A percentile compares a stretch with the other conserved stretches of the same genome.
phyloP scores from a whole-genome alignment of 768 basidiomycete species.

The Auricularia sp. region DNA sequence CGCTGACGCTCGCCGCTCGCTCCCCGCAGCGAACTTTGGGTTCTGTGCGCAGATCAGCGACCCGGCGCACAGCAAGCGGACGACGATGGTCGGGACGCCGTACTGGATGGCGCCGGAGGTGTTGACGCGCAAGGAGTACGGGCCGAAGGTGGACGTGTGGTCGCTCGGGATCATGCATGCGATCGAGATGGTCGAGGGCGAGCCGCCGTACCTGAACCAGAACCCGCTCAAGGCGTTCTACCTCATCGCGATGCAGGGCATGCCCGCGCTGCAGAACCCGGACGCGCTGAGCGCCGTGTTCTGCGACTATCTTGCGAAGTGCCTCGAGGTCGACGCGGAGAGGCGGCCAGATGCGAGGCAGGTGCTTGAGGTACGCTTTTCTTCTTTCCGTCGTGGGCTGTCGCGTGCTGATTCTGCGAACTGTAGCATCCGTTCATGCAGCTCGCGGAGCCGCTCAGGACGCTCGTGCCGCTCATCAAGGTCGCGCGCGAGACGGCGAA shows the following conservation, averaged over 20 bases:
- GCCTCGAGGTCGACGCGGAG: slow-evolving; percentile 90
- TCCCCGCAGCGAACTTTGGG: slow-evolving; percentile 79
- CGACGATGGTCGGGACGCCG: slow-evolving; percentile 97
- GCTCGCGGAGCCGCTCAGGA: slow-evolving; percentile 75
- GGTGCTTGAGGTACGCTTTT: slow-evolving; percentile 53
- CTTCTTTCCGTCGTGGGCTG: background rate
- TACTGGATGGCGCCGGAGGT: slow-evolving; percentile 99
- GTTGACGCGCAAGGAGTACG: slow-evolving; percentile 94
- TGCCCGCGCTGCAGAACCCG: slow-evolving; percentile 91
- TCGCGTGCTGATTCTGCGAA: background rate
- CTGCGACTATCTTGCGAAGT: slow-evolving; percentile 79
- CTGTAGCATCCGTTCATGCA: slow-evolving; percentile 79
- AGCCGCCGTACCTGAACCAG: slow-evolving; percentile 93
- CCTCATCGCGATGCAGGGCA: slow-evolving; percentile 96
- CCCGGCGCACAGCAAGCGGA: slow-evolving; percentile 80
- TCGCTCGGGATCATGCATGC: slow-evolving; percentile 86
- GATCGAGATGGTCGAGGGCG: slow-evolving; percentile 68
- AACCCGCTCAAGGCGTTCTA: slow-evolving; percentile 95
- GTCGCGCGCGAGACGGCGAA: slow-evolving; percentile 83
- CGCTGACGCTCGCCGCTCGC: slow-evolving; percentile 2
- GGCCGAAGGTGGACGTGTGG: slow-evolving; percentile 98
- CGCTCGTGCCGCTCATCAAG: slow-evolving; percentile 82
- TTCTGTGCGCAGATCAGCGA: slow-evolving; percentile 96
- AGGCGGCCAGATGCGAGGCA: slow-evolving; percentile 81
- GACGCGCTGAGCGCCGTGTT: slow-evolving; percentile 66